Conservation (phyloP, 2,329 filamentous ascomycete genomes). For the Pyrenochaeta sp. region DNA sequence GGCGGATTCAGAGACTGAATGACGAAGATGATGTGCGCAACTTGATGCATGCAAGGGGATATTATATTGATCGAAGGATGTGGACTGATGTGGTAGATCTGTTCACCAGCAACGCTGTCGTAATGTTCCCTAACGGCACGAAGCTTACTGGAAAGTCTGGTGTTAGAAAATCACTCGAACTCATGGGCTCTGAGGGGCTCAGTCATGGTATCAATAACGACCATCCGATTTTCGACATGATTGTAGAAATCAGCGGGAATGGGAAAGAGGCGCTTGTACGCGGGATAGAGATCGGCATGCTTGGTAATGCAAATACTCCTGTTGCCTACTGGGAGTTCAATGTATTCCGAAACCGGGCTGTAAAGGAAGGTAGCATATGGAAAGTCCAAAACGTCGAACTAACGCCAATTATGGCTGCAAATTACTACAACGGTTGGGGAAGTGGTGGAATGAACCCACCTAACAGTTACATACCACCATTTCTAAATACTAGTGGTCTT, state of each 20-base stretch:
- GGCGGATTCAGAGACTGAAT: constrained; percentile 26
- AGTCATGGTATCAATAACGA: constrained; percentile 34
- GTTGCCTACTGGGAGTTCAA: constrained; percentile 36
- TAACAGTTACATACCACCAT: constrained; percentile 22
- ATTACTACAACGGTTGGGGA: constrained; percentile 36
- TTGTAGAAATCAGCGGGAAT: constrained; percentile 25
- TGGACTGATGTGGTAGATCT: constrained; percentile 36
- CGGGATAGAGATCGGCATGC: constrained; percentile 34
- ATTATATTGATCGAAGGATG: constrained; percentile 36
- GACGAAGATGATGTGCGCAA: constrained; percentile 36
- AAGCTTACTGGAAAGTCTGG: constrained; percentile 21
- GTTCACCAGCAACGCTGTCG: constrained; percentile 18
- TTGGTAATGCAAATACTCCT: constrained; percentile 26
- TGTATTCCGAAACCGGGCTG: constrained; percentile 29
- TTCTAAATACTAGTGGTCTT: constrained; percentile 11
- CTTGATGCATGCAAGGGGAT: constrained; percentile 33
- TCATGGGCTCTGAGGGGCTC: constrained; percentile 31
- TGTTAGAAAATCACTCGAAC: constrained; percentile 23
- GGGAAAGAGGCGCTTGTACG: constrained; percentile 25
- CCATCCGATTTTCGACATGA: constrained; percentile 34
- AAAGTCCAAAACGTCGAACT: constrained; percentile 23
- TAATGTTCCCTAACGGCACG: constrained; percentile 12
- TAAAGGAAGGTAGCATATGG: constrained; percentile 30
- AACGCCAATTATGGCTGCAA: constrained; percentile 28
- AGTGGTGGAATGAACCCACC: constrained; percentile 15